Evolutionary conservation across 148 eudicot species (phyloP).

Genomic region (Rhododendron henanense): DNA sequence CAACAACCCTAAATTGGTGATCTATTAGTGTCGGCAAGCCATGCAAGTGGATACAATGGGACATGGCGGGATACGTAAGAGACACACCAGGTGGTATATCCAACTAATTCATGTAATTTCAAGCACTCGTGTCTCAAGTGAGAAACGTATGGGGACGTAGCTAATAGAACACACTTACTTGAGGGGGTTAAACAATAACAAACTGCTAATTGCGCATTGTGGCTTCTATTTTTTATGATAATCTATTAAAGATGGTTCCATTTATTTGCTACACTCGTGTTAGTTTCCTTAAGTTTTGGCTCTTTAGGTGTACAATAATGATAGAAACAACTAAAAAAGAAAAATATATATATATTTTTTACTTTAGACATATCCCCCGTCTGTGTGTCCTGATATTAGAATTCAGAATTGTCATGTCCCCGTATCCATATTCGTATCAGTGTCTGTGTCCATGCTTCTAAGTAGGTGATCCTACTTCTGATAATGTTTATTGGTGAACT

Average conservation of each 20-base stretch:
- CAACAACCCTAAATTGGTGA: background rate
- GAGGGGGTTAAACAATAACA: background rate
- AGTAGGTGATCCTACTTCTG: background rate
- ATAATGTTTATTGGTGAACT: background rate
- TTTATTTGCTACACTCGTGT: background rate
- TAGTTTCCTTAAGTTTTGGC: background rate
- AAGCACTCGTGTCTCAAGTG: background rate
- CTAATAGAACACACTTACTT: background rate
- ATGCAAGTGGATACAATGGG: background rate
- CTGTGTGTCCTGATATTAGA: background rate
- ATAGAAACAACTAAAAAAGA: background rate
- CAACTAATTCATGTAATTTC: background rate
- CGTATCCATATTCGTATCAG: background rate
- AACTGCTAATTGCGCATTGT: background rate
- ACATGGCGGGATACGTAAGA: background rate
- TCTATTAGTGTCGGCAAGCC: background rate
- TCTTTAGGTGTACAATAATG: background rate
- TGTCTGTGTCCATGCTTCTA: background rate
- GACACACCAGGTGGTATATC: background rate
- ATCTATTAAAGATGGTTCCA: background rate
- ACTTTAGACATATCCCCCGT: background rate
- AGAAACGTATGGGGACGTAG: background rate
- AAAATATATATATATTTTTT: background rate
- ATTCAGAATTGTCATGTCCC: background rate
- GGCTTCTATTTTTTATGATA: background rate